These are phyloP conservation scores for Aristolochia fimbriata DNA, from an alignment of 164 flowering plant genomes.

Conservation along the genomic window DNA sequence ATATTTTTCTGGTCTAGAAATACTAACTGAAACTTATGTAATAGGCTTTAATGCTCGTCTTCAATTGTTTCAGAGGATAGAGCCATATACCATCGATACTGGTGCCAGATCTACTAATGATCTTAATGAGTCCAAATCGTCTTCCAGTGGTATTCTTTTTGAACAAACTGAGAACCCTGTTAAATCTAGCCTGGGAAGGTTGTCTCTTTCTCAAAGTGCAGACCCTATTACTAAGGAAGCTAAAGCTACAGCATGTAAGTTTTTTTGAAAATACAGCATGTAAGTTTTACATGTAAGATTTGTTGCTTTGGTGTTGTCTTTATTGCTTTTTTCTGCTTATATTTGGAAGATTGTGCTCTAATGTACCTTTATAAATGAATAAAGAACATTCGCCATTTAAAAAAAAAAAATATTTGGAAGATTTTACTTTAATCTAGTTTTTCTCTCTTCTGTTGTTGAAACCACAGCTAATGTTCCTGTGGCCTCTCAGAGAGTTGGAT, in stretches of 20 bases:
- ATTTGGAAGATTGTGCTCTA: conserved; percentile 1
- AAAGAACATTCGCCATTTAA: too few species aligned
- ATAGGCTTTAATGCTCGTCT: conserved; percentile 7
- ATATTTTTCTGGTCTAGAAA: neutral
- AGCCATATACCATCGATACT: conserved; percentile 55
- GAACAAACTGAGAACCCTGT: conserved; percentile 44
- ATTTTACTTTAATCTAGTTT: neutral
- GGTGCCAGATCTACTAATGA: conserved; percentile 28
- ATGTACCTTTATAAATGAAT: too few species aligned
- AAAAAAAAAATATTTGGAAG: conserved; percentile 3
- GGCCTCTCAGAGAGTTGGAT: conserved; percentile 66
- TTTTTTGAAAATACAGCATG: conserved; percentile 36
- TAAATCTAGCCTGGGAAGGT: conserved; percentile 54
- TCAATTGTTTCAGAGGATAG: conserved; percentile 53
- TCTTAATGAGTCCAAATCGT: conserved; percentile 45
- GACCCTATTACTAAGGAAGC: conserved; percentile 60
- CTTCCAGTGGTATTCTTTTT: conserved; percentile 38
- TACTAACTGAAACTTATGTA: neutral
- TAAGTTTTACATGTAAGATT: conserved; percentile 22
- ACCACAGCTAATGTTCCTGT: conserved; percentile 61
- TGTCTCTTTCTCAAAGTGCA: conserved; percentile 53
- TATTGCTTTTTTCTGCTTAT: conserved; percentile 1
- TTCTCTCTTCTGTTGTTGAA: conserved; percentile 20
- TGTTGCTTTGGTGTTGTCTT: neutral
- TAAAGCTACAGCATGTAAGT: conserved; percentile 53